phyloP scores from a whole-genome alignment of 148 eudicot genomes.

The Talinum fruticosum region DNA sequence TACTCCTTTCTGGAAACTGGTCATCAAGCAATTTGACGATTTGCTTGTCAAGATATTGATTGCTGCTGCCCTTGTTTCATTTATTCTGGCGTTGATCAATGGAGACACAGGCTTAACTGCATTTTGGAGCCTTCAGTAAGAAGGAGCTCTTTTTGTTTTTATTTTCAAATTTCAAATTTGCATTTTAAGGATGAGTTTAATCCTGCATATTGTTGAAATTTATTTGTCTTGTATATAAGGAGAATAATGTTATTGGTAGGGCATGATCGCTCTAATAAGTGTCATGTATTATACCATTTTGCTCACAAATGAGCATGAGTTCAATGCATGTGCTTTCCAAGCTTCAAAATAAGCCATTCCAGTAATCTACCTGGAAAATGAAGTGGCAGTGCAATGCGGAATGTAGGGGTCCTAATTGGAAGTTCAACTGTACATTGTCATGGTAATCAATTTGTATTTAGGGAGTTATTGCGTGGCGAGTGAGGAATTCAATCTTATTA shows the following conservation, averaged over 20 bases:
- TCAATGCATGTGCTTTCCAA: background rate
- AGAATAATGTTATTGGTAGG: background rate
- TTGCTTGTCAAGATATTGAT: conserved; percentile 94
- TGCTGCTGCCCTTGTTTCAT: conserved; percentile 87
- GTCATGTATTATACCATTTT: background rate
- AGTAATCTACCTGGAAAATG: background rate
- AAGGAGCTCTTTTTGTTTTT: conserved; percentile 1
- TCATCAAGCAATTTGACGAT: conserved; percentile 97
- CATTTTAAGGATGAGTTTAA: background rate
- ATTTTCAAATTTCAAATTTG: background rate
- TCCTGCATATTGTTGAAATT: background rate
- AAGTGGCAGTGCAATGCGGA: background rate
- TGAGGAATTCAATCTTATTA: background rate
- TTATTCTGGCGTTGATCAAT: conserved; percentile 83
- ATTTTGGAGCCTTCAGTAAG: conserved; percentile 97
- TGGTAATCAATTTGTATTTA: background rate
- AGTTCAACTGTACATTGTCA: too few species aligned
- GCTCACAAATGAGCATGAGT: background rate
- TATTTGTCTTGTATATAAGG: background rate
- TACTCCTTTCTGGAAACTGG: conserved; percentile 96
- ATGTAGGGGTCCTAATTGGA: too few species aligned
- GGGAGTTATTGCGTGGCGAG: background rate
- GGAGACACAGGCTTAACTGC: conserved; percentile 97
- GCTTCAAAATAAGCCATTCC: background rate
- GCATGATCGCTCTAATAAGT: background rate